These are phyloP conservation scores for Colletotrichum ledebouriae DNA, from an alignment of 2,329 filamentous ascomycete genomes.

Conservation along the genomic window DNA sequence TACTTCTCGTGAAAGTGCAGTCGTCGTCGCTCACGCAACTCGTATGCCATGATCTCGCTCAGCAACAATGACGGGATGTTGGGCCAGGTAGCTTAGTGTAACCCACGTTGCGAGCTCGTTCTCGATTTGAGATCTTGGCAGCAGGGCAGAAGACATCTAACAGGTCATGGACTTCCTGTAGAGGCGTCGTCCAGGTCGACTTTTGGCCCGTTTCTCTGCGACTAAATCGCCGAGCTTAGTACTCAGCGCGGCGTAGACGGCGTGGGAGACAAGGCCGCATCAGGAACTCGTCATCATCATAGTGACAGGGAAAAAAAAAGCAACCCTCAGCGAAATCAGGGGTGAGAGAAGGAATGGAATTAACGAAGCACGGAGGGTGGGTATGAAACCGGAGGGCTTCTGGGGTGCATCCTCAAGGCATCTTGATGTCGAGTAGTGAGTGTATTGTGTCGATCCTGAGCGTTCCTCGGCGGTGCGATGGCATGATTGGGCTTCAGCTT, in stretches of 20 bases:
- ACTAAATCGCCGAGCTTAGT: too few relatives aligned
- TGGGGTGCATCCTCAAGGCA: slow-evolving; percentile 21
- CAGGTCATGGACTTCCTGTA: neutral
- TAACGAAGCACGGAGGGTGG: slow-evolving; percentile 26
- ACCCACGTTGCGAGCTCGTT: neutral
- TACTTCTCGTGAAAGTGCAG: slow-evolving; percentile 9
- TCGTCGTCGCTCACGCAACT: slow-evolving; percentile 4
- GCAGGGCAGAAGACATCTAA: slow-evolving; percentile 1
- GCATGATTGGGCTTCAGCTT: slow-evolving; percentile 27
- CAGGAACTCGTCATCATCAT: slow-evolving; percentile 29
- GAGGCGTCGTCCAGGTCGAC: neutral
- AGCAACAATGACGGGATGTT: slow-evolving; percentile 1
- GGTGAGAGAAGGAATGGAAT: slow-evolving; percentile 27
- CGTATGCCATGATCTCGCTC: slow-evolving; percentile 6
- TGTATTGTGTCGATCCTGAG: slow-evolving; percentile 19
- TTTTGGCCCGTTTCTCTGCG: too few relatives aligned
- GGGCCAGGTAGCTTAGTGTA: neutral
- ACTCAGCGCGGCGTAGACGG: neutral
- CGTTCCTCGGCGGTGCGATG: neutral
- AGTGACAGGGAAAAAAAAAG: neutral
- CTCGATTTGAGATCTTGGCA: slow-evolving; percentile 5
- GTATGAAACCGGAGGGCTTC: slow-evolving; percentile 31
- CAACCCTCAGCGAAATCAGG: slow-evolving; percentile 10
- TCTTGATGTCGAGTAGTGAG: slow-evolving; percentile 9
- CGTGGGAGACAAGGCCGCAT: too few relatives aligned